Evolutionary conservation across 768 basidiomycete species (phyloP), one percentile per base, ranked within the genome.

Genomic region (Mycena metata): DNA sequence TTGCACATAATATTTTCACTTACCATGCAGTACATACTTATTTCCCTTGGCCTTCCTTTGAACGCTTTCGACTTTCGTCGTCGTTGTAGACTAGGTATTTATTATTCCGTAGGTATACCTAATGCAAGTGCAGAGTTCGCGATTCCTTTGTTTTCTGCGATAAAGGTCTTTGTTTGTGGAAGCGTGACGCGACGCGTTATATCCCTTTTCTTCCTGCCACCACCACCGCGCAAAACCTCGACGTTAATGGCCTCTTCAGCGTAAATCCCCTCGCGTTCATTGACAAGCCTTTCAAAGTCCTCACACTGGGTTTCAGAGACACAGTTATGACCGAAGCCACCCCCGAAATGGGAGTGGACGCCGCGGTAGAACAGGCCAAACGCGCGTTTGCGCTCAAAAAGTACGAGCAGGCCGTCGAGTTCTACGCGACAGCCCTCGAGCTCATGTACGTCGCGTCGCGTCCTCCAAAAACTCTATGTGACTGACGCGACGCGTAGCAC

Each of bases 371-470:
- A 75, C 91, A 89, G 68, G 94, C 91, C 1, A 93, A 92, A 84
- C 93, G 94, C 83, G 94, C 94, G 2, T 94, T 94, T 79, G 94
- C 95, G 33, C 88, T 96, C 76, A 88, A 85, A 76, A 93, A 94
- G 78, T 96, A 90, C 73, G 93, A 96, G 73, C 90, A 94, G 74
- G 91, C 96, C 1, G 89, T 94, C 16, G 93, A 95, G 39, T 83
- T 90, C 76, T 96, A 96, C 79, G 91, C 93, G 43, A 89, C 86
- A 42, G 95, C 95, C 6, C 88, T 97, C 51, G 95, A 97, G 77
- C 77, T 92, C 65, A 83, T 90, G 95, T 95, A 80, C 76, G 94
- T 89, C 82, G 76, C 79, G 79, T 78, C 63, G 52, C 42, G 69
- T 35, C 24, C 49, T 12, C 60, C 61, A 26, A 49, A 41, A 41